phyloP scores from a whole-genome alignment of 1,139 yeast genomes.

The Dujonia santamariae region DNA sequence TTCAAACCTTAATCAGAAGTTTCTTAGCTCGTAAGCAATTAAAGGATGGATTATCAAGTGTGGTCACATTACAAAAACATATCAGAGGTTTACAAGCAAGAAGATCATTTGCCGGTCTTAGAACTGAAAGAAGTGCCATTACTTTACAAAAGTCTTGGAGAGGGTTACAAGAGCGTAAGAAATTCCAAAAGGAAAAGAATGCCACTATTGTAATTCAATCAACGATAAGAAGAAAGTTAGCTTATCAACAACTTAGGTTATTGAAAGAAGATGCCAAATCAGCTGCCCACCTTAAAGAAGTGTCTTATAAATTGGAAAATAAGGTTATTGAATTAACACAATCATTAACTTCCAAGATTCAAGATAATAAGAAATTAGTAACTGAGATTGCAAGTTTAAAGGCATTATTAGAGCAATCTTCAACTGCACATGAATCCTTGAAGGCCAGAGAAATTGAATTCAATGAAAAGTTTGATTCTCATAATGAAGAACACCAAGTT shows the following conservation, averaged over 20 bases:
- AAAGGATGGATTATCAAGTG: slow-evolving; percentile 42
- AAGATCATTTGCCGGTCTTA: slow-evolving; percentile 41
- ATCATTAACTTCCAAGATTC: slow-evolving; percentile 69
- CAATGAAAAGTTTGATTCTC: slow-evolving; percentile 42
- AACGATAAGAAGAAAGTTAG: slow-evolving; percentile 71
- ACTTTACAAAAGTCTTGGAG: slow-evolving; percentile 68
- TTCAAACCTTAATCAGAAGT: slow-evolving; percentile 79
- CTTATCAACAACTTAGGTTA: slow-evolving; percentile 58
- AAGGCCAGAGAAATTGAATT: slow-evolving; percentile 56
- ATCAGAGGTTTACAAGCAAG: slow-evolving; percentile 68
- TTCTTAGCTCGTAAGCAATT: slow-evolving; percentile 49
- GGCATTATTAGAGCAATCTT: slow-evolving; percentile 54
- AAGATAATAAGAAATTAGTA: slow-evolving; percentile 73
- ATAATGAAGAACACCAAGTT: slow-evolving; percentile 45
- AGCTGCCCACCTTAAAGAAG: slow-evolving; percentile 85
- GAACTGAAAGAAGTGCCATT: slow-evolving; percentile 62
- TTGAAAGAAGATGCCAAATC: slow-evolving; percentile 86
- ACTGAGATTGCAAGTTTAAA: slow-evolving; percentile 59
- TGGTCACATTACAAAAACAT: slow-evolving; percentile 62
- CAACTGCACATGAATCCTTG: slow-evolving; percentile 54
- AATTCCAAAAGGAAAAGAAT: slow-evolving; percentile 37
- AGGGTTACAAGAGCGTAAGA: slow-evolving; percentile 50
- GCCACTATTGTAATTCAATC: slow-evolving; percentile 75
- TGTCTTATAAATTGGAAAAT: slow-evolving; percentile 88
- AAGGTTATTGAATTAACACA: slow-evolving; percentile 95